Percentiles rank a stretch among this genome's conserved stretches.
phyloP scores from a whole-genome alignment of 2,329 filamentous ascomycete genomes.

The Xylariaceae sp. region DNA sequence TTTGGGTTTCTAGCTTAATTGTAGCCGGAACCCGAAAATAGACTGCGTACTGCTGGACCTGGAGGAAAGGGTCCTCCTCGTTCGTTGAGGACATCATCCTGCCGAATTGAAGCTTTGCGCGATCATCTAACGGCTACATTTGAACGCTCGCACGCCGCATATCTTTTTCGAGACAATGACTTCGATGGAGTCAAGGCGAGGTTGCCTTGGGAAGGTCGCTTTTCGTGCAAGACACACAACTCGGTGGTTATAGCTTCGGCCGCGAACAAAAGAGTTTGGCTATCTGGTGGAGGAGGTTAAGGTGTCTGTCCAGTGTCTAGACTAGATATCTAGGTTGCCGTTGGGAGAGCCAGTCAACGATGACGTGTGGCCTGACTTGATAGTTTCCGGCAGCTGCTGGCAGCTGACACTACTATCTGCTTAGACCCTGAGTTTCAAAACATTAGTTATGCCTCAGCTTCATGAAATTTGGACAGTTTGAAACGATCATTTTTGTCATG shows the following conservation, averaged over 20 bases:
- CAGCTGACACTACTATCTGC: background rate
- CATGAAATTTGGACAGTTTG: background rate
- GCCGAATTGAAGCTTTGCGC: conserved; percentile 23
- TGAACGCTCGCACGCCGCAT: conserved; percentile 7
- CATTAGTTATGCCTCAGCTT: background rate
- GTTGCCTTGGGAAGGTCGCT: background rate
- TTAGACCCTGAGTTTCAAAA: background rate
- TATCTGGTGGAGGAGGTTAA: background rate
- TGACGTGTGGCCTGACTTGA: conserved; percentile 13
- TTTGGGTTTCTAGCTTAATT: background rate
- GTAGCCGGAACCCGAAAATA: background rate
- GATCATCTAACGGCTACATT: conserved; percentile 27
- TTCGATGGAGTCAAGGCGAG: background rate
- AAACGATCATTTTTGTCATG: background rate
- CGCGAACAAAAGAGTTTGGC: background rate
- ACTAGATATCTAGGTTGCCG: background rate
- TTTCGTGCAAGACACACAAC: background rate
- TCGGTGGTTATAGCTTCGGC: background rate
- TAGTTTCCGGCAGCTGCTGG: conserved; percentile 4
- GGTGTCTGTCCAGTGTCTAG: background rate
- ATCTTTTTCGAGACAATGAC: background rate
- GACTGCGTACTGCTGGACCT: conserved; percentile 58
- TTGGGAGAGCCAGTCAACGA: background rate
- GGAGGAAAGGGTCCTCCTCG: conserved; percentile 65
- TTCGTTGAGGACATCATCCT: conserved; percentile 63